Conservation (phyloP, 495 filamentous ascomycete genomes). For the Penicillium malachiteum region DNA sequence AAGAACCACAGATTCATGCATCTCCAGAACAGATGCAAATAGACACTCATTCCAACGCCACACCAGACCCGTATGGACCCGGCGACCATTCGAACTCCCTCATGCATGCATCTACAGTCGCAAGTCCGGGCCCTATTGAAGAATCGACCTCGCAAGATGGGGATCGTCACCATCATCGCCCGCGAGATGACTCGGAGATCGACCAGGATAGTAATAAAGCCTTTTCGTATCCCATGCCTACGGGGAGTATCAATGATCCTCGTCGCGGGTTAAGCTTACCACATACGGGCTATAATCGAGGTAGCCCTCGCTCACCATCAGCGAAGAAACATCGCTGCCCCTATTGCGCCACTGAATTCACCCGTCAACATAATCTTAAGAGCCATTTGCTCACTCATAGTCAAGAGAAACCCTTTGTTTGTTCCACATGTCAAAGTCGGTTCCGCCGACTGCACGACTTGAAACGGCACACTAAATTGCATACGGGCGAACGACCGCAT, state of each 20-base stretch:
- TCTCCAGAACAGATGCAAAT: conserved; percentile 48
- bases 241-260: conserved; percentile 44
- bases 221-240: conserved; percentile 54
- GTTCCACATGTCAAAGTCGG: conserved; percentile 80
- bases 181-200: conserved; percentile 37
- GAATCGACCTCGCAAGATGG: conserved; percentile 45
- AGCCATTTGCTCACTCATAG: conserved; percentile 97
- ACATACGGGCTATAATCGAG: conserved; percentile 59
- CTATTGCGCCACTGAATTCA: conserved; percentile 95
- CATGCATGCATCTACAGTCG: conserved; percentile 45
- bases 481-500: conserved; percentile 94
- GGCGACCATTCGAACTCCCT: conserved; percentile 32
- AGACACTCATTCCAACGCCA: conserved; percentile 34
- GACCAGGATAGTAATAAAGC: conserved; percentile 51
- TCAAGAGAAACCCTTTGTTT: conserved; percentile 96
- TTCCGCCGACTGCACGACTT: conserved; percentile 93
- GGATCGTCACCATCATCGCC: conserved; percentile 36
- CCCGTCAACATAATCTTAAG: conserved; percentile 97
- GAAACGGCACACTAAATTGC: conserved; percentile 93
- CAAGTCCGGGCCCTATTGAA: conserved; percentile 48
- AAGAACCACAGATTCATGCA: conserved; percentile 30
- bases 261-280: conserved; percentile 75
- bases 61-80: conserved; percentile 34
- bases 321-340: conserved; percentile 93
- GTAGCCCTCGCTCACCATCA: conserved; percentile 66